Percentiles rank a stretch among this genome's conserved stretches.
Conservation (phyloP, 768 basidiomycete genomes). For the Exidia glandulosa region DNA sequence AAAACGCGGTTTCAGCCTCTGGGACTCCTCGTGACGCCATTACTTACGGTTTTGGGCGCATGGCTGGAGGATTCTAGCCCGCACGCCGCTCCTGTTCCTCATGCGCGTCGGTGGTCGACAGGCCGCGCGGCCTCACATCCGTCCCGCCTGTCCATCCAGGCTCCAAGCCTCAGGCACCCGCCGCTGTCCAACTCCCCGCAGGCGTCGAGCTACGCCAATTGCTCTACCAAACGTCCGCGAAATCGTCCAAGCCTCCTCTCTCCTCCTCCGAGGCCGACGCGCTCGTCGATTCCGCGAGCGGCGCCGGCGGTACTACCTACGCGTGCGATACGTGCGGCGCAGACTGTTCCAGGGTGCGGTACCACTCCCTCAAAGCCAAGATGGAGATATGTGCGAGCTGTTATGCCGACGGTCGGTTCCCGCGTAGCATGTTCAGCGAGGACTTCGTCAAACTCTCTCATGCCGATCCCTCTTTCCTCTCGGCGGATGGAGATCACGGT, state of each 20-base stretch:
- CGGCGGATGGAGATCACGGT: constrained; percentile 39
- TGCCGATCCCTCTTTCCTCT: constrained; percentile 20
- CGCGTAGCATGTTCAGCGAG: constrained; percentile 89
- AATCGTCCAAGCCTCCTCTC: constrained; percentile 66
- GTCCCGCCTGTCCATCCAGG: constrained; percentile 54
- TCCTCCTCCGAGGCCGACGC: constrained; percentile 54
- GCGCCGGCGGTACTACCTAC: constrained; percentile 39
- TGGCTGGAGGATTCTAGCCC: too few relatives aligned
- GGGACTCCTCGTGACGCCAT: too few relatives aligned
- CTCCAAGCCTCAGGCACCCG: constrained; percentile 35
- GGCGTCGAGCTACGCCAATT: constrained; percentile 79
- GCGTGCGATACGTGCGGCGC: constrained; percentile 91
- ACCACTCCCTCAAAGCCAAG: constrained; percentile 88
- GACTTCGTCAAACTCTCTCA: constrained; percentile 85
- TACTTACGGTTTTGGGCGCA: too few relatives aligned
- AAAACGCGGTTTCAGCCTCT: too few relatives aligned
- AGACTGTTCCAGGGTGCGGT: constrained; percentile 80
- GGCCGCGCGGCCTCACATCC: constrained; percentile 90
- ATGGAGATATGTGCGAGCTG: constrained; percentile 86
- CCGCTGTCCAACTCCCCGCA: constrained; percentile 41
- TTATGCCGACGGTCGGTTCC: constrained; percentile 95
- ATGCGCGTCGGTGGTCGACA: constrained; percentile 96
- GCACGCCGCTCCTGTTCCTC: constrained; percentile 97
- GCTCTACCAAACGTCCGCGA: constrained; percentile 85
- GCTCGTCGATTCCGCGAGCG: constrained; percentile 42